Percentiles rank a stretch among this genome's conserved stretches.
phyloP scores from a whole-genome alignment of 192 early-diverging fungal genomes.

The Umbelopsis ramanniana region DNA sequence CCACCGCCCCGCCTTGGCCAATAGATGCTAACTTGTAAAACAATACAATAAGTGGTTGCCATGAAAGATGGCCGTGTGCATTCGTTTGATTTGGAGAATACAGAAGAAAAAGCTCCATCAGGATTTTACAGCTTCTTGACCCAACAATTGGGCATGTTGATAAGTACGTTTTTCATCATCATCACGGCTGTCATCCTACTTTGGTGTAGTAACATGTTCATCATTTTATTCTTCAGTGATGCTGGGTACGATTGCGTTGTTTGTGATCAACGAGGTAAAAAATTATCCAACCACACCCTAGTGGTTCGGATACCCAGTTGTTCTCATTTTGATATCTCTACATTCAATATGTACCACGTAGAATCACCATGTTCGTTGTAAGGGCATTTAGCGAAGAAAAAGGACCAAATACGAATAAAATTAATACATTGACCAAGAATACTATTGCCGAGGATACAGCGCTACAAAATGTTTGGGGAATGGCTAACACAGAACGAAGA shows the following conservation, averaged over 20 bases:
- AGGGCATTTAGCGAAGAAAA: neutral
- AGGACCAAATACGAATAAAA: conserved; percentile 4
- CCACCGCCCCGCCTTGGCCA: no score
- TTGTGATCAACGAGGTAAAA: conserved; percentile 26
- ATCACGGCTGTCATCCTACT: neutral
- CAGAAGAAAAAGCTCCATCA: conserved; percentile 9
- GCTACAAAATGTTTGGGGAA: no score
- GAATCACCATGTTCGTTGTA: no score
- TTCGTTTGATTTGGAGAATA: conserved; percentile 24
- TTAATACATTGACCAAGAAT: no score
- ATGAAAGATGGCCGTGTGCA: conserved; percentile 23
- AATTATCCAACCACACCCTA: neutral
- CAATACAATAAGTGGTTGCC: neutral
- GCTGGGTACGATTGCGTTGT: conserved; percentile 9
- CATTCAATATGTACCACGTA: no score
- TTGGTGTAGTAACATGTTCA: neutral
- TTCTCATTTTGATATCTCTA: no score
- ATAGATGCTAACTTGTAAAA: neutral
- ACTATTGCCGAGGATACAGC: no score
- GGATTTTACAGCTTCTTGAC: conserved; percentile 14
- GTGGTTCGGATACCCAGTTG: no score
- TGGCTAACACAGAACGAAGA: no score
- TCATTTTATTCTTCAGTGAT: conserved; percentile 15
- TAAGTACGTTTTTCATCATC: conserved; percentile 14
- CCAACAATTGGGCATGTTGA: conserved; percentile 18